phyloP scores from a whole-genome alignment of 2,329 filamentous ascomycete species.

The Huntiella abstrusa region DNA sequence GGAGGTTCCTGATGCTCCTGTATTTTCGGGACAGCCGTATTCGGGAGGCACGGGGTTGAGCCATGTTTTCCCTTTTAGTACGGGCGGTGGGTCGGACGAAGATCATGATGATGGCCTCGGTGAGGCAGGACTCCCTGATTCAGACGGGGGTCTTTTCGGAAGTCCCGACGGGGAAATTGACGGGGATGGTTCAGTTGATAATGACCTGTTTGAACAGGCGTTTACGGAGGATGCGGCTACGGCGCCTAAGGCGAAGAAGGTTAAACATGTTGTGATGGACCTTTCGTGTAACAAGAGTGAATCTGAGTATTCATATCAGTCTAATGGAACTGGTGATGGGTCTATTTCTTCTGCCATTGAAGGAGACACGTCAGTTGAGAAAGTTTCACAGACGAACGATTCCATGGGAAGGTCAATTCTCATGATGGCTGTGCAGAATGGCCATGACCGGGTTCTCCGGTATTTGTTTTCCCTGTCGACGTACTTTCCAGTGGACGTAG shows the following conservation, averaged over 20 bases:
- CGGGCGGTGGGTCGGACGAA: not conserved
- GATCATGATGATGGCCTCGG: not conserved
- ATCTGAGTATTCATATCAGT: slow-evolving; percentile 68
- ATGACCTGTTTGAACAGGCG: slow-evolving; percentile 18
- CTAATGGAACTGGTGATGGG: slow-evolving; percentile 57
- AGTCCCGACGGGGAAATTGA: not conserved
- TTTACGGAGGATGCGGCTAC: slow-evolving; percentile 12
- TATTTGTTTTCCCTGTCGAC: slow-evolving; percentile 64
- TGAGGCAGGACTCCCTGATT: slow-evolving; percentile 20
- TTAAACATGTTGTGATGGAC: slow-evolving; percentile 78
- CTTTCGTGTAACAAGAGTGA: slow-evolving; percentile 72
- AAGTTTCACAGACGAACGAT: slow-evolving; percentile 52
- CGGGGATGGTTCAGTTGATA: slow-evolving; percentile 10
- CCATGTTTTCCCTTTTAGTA: slow-evolving; percentile 76
- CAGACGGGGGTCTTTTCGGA: not conserved
- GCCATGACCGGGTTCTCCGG: slow-evolving; percentile 49
- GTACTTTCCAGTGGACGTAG: slow-evolving; percentile 50
- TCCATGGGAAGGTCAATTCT: slow-evolving; percentile 61
- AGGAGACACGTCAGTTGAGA: slow-evolving; percentile 71
- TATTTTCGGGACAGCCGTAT: slow-evolving; percentile 22
- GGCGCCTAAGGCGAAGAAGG: slow-evolving; percentile 30
- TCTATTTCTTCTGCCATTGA: slow-evolving; percentile 58
- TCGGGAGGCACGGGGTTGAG: slow-evolving; percentile 42
- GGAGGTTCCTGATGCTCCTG: not conserved
- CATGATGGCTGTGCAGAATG: slow-evolving; percentile 69